Evolutionary conservation across 345 rosid species (phyloP).

Genomic region (Bruguiera sexangula): DNA sequence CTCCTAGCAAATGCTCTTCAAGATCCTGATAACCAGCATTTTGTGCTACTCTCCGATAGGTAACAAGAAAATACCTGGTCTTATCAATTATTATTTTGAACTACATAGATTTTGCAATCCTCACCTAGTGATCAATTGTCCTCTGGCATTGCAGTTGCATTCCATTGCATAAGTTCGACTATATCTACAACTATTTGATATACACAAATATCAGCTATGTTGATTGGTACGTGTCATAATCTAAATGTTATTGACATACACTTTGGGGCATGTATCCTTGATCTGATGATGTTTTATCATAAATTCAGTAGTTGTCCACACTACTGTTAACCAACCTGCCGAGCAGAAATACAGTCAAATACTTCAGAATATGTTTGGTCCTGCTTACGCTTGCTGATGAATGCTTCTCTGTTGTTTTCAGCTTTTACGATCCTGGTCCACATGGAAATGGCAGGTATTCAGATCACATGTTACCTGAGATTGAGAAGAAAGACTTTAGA

Average conservation of each 20-base stretch:
- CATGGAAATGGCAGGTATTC: constrained; percentile 98
- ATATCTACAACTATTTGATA: constrained; percentile 78
- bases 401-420: constrained; percentile 29
- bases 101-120: neutral
- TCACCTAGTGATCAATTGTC: constrained; percentile 17
- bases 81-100: neutral
- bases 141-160: constrained; percentile 64
- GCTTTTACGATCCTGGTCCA: constrained; percentile 95
- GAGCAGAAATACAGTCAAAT: neutral
- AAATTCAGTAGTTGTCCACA: too few relatives aligned
- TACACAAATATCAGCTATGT: constrained; percentile 79
- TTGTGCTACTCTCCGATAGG: constrained; percentile 98
- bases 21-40: constrained; percentile 92
- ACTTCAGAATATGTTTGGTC: neutral
- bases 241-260: neutral
- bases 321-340: neutral
- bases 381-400: constrained; percentile 13
- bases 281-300: too few relatives aligned
- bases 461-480: constrained; percentile 93
- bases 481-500: constrained; percentile 82
- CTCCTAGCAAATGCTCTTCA: constrained; percentile 79
- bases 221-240: constrained; percentile 61
- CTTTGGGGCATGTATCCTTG: too few relatives aligned
- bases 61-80: constrained; percentile 14
- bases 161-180: constrained; percentile 86